Evolutionary conservation across 1,284 basidiomycete genomes (phyloP), one percentile per base, ranked within the genome.

Genomic region (Phlebopus sp.): DNA sequence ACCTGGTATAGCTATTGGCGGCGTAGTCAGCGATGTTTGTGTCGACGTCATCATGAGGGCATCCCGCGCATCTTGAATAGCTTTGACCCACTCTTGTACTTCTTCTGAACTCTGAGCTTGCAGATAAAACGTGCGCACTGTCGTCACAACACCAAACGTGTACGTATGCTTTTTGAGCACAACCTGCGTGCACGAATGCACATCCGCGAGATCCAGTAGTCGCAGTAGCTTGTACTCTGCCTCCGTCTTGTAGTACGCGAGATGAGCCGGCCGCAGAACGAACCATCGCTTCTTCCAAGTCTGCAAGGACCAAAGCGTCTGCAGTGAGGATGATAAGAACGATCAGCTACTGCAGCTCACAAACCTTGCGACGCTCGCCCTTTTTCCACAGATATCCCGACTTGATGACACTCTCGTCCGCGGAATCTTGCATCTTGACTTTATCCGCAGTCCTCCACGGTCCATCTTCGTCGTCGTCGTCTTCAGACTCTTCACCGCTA

Each of bases 241-340:
- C 42, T 91, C 87, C 49, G 85, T 94, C 76, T 98, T 98, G 83
- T 99, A 99, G 72, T 97, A 97, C 11, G 93, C 93, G 42, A 99
- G 73, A 67, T 95, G 92, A 14, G 89, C 90, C 0, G 91, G 82
- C 13, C 96, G 82, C 50, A 99, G 73, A 0, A 99, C 97, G 59
- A 98, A 99, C 96, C 96, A 99, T 31, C 96, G 82, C 73, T 95
- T 95, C 77, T 98, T 98, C 96, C 96, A 99, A 1, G 87, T 92
- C 92, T 97, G 62, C 42, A 38, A 34, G 47, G 42, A 42, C 48
- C 39, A 40, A 8, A 44, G 18, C 49, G 48, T 47, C 51, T 39
- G 53, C 34, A 57, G 48, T 5, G 49, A 45, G 51, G 39, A 41
- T 29, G 27, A 29, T 9, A 48, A 40, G 41, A 45, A 53, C 9